Base-by-base conservation (phyloP, 805 yeast genomes). In the Candida chauliodis region DNA sequence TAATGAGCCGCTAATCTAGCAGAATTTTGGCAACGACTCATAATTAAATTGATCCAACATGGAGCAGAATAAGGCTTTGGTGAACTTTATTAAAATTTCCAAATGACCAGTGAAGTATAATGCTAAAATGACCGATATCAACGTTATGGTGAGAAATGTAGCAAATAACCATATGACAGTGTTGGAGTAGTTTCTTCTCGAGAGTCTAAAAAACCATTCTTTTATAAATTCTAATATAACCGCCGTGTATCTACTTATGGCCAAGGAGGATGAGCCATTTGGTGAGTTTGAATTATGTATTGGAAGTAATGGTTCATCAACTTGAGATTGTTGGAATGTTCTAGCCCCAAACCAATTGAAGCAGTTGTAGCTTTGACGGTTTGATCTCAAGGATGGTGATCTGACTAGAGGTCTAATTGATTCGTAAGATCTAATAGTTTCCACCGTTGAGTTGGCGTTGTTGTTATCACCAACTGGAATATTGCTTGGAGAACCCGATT, bases 51-150 rank as follows among this genome's bases (percentile, higher is more conserved):
- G 29, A n/a, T 29, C 22, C 8, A 46, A 21, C 18, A 43, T 10
- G 9, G 33, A 37, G 33, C 51, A 48, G 9, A 44, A 10, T 17
- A 48, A 13, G 9, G 42, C 21, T 35, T 39, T 37, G 9, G 25
- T 27, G 9, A 39, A 36, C 4, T 28, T 13, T 9, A 29, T 8
- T n/a, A 48, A 38, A 15, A 26, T 13, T 3, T 16, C 31, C 16
- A 48, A 29, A 22, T 51, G 36, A 1, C 53, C 58, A 11, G 55
- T 51, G 11, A 24, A 41, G 29, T 37, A 45, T n/a, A 47, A 34
- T 10, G 39, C 24, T n/a, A 43, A 26, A 8, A 46, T 23, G 7
- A 22, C 22, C 4, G 27, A 9, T 19, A 44, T 34, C 21, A 44
- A 31, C 13, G 29, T 10, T 5, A 41, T 14, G 8, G 42, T 37